These are phyloP conservation scores for Laguncularia racemosa DNA, from an alignment of 345 rosid species.

Conservation along the genomic window DNA sequence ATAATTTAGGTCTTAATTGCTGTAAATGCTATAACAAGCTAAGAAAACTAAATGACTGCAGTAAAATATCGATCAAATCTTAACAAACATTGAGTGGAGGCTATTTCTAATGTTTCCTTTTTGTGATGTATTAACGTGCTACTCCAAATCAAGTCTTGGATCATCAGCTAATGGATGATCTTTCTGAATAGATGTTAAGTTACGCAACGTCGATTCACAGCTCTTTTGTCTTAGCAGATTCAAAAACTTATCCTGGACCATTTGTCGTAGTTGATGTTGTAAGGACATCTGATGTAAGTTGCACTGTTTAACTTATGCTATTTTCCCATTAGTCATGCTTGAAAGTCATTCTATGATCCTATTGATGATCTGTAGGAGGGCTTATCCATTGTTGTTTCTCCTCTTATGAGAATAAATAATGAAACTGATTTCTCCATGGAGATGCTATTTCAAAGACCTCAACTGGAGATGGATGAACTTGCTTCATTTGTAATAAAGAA, in stretches of 20 bases:
- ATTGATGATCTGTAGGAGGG: conserved; percentile 51
- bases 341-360: conserved; percentile 2
- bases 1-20: too few relatives aligned
- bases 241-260: conserved; percentile 86
- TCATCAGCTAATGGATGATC: too few relatives aligned
- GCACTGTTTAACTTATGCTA: conserved; percentile 9
- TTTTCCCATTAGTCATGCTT: conserved; percentile 4
- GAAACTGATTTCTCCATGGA: conserved; percentile 72
- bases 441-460: conserved; percentile 69
- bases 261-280: conserved; percentile 64
- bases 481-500: conserved; percentile 54
- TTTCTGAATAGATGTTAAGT: too few relatives aligned
- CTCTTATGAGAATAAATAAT: conserved; percentile 74
- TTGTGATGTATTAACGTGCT: too few relatives aligned
- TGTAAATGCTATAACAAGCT: too few relatives aligned
- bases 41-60: too few relatives aligned
- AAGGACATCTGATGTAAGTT: conserved; percentile 57
- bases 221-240: conserved; percentile 33
- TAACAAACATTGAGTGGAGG: too few relatives aligned
- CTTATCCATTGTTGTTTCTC: conserved; percentile 72
- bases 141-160: too few relatives aligned
- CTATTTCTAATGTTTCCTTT: too few relatives aligned
- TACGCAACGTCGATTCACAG: conserved; percentile 2
- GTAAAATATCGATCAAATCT: too few relatives aligned
- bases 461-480: conserved; percentile 44